Conservation (phyloP, 768 basidiomycete species). For the Mycena chlorophos region DNA sequence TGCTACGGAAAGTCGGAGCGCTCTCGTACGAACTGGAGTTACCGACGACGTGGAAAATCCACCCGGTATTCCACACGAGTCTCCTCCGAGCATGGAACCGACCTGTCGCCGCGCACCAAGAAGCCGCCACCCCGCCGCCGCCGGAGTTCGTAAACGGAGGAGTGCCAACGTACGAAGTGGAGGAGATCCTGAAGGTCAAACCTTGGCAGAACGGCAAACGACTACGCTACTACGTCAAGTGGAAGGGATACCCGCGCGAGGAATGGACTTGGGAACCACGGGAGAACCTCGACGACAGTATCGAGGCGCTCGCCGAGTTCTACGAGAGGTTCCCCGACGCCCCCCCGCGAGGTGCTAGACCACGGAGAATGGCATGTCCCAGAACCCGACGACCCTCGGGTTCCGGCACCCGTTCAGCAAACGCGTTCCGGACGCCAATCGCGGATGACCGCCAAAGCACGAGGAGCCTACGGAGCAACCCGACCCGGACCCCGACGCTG, state of each 20-base stretch:
- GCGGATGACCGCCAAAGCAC: too few species aligned
- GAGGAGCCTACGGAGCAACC: too few species aligned
- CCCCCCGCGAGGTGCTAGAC: too few species aligned
- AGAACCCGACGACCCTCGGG: too few species aligned
- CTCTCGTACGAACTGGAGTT: conserved; percentile 22
- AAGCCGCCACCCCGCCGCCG: conserved; percentile 8
- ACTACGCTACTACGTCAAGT: conserved; percentile 18
- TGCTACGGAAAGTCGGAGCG: conserved; percentile 20
- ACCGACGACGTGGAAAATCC: conserved; percentile 23
- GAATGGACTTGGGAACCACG: conserved; percentile 25
- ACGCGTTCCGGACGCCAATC: too few species aligned
- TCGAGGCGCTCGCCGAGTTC: conserved; percentile 2
- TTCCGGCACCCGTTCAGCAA: too few species aligned
- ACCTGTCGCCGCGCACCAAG: conserved; percentile 11
- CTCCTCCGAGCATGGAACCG: conserved; percentile 1
- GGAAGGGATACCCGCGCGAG: conserved; percentile 22
- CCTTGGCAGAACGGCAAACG: not conserved
- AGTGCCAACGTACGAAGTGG: too few species aligned
- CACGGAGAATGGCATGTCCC: too few species aligned
- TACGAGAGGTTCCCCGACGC: too few species aligned
- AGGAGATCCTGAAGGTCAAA: conserved; percentile 17
- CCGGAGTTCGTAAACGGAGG: too few species aligned
- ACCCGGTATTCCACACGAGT: conserved; percentile 18
- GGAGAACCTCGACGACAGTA: not conserved
- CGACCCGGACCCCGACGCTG: too few species aligned